phyloP scores from a whole-genome alignment of 179 eudicot genomes.

The Kewa caespitosa region DNA sequence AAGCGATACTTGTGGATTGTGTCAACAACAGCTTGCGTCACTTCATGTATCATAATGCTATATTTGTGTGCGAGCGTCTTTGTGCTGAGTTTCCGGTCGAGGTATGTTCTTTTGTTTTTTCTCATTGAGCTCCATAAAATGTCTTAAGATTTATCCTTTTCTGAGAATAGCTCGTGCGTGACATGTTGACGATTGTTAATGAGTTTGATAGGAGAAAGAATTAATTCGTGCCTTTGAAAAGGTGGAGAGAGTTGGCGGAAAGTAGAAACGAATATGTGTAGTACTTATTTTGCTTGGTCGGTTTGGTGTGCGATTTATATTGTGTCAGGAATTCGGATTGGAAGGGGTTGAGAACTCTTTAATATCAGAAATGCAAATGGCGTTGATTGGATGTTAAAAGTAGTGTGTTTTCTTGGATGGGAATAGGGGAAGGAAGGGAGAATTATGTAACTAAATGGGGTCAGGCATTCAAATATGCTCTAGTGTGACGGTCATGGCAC shows the following conservation, averaged over 20 bases:
- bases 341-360: background rate
- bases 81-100: conserved; percentile 94
- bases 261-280: no score
- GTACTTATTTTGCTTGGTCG: background rate
- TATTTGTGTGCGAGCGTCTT: conserved; percentile 91
- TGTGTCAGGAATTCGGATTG: background rate
- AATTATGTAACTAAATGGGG: background rate
- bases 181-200: background rate
- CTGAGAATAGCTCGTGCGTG: background rate
- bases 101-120: conserved; percentile 37
- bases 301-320: background rate
- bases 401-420: background rate
- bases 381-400: background rate
- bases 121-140: no score
- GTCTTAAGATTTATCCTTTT: background rate
- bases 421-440: background rate
- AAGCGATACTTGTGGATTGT: conserved; percentile 63
- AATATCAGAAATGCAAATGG: background rate
- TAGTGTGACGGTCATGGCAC: background rate
- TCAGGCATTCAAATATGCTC: background rate
- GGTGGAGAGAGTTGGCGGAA: background rate
- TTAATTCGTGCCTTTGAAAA: background rate
- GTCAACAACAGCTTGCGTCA: conserved; percentile 77
- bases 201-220: background rate
- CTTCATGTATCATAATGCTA: conserved; percentile 74